A percentile compares a stretch with the other conserved stretches of the same genome.
Conservation (phyloP, 805 yeast species). For the Torulaspora microellipsoides region DNA sequence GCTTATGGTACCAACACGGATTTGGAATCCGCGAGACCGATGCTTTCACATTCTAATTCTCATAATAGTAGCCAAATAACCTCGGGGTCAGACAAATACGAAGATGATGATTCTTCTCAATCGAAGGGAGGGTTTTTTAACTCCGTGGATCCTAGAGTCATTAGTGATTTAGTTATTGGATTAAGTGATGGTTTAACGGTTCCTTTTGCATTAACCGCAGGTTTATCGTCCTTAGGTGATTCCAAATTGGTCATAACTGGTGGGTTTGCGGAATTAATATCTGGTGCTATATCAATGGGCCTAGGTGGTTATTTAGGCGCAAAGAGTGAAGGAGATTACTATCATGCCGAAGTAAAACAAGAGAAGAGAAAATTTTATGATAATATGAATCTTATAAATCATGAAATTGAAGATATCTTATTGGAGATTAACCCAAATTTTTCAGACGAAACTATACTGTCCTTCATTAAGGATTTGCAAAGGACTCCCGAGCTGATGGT, state of each 20-base stretch:
- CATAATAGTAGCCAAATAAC: not conserved
- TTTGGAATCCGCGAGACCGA: conserved; percentile 14
- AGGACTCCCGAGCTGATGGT: conserved; percentile 72
- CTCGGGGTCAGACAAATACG: conserved; percentile 1
- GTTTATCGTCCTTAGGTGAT: conserved; percentile 85
- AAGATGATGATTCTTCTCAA: conserved; percentile 1
- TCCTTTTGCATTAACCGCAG: conserved; percentile 98
- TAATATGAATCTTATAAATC: conserved; percentile 60
- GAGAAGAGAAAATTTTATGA: conserved; percentile 67
- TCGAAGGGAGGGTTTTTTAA: conserved; percentile 38
- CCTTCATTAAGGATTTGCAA: conserved; percentile 75
- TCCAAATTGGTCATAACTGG: conserved; percentile 91
- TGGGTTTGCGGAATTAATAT: conserved; percentile 94
- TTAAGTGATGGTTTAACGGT: conserved; percentile 94
- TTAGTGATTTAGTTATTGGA: conserved; percentile 91
- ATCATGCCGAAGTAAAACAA: conserved; percentile 61
- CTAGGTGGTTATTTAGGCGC: conserved; percentile 97
- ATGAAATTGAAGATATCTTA: conserved; percentile 76
- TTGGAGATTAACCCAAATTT: conserved; percentile 56
- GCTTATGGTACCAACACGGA: conserved; percentile 20
- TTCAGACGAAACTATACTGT: conserved; percentile 65
- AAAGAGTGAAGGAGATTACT: conserved; percentile 75
- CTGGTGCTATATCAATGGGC: conserved; percentile 98
- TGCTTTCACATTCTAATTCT: not conserved
- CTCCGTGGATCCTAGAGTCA: conserved; percentile 80